Conservation (phyloP, 1,139 yeast genomes). For the Saccharomycopsis hybrid region DNA sequence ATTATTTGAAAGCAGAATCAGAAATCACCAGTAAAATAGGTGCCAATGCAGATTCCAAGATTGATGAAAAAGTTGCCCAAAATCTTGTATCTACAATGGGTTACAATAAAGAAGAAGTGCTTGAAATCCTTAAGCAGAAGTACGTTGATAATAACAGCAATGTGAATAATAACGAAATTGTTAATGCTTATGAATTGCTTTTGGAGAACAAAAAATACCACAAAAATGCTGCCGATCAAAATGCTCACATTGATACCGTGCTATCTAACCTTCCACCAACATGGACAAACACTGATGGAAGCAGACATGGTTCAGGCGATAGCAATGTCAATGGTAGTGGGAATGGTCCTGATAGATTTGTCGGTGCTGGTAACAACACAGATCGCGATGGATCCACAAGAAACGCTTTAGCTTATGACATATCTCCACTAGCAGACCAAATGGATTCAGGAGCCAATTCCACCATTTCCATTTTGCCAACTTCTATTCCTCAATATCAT, state of each 20-base stretch:
- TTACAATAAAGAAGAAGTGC: constrained; percentile 79
- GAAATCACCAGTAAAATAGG: constrained; percentile 31
- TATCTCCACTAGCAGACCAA: constrained; percentile 19
- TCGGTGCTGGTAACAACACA: background rate
- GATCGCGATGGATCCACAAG: background rate
- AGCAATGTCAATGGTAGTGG: no score
- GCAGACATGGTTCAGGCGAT: no score
- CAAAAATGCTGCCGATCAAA: constrained; percentile 34
- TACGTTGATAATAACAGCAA: constrained; percentile 36
- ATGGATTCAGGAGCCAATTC: constrained; percentile 28
- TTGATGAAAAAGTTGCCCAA: constrained; percentile 74
- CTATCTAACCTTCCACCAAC: constrained; percentile 30
- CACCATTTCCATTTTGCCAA: constrained; percentile 87
- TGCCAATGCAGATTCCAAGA: constrained; percentile 38
- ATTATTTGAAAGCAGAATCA: constrained; percentile 65
- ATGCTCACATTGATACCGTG: constrained; percentile 47
- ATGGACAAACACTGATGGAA: constrained; percentile 19
- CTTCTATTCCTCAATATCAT: constrained; percentile 90
- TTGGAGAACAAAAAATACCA: constrained; percentile 73
- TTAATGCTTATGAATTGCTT: constrained; percentile 87
- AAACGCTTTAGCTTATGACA: constrained; percentile 18
- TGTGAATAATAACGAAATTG: constrained; percentile 60
- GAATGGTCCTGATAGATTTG: no score
- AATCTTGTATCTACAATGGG: constrained; percentile 89
- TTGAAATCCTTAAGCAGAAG: constrained; percentile 59